These are phyloP conservation scores for sweet orange (Citrus sinensis) DNA, from an alignment of 345 rosid species.

Conservation along the genomic window DVS_A1.0 CM039167.1:18743001-18743500, in stretches of 20 bases:
- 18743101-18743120: no score
- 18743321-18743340: neutral
- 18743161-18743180: neutral
- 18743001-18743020: neutral
- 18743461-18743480: neutral
- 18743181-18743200: neutral
- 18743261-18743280: neutral
- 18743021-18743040: no score
- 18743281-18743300: neutral
- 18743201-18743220: neutral
- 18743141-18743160: neutral
- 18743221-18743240: neutral
- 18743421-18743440: neutral
- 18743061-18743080: neutral
- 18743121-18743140: neutral
- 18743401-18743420: neutral
- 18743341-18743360: neutral
- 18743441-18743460: neutral
- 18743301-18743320: neutral
- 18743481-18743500: neutral
- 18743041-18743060: no score
- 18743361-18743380: neutral
- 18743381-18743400: neutral
- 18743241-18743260: neutral
- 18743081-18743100: neutral